These are phyloP conservation scores for Diplodia intermedia DNA, from an alignment of 2,329 filamentous ascomycete genomes.

Conservation along the genomic window DNA sequence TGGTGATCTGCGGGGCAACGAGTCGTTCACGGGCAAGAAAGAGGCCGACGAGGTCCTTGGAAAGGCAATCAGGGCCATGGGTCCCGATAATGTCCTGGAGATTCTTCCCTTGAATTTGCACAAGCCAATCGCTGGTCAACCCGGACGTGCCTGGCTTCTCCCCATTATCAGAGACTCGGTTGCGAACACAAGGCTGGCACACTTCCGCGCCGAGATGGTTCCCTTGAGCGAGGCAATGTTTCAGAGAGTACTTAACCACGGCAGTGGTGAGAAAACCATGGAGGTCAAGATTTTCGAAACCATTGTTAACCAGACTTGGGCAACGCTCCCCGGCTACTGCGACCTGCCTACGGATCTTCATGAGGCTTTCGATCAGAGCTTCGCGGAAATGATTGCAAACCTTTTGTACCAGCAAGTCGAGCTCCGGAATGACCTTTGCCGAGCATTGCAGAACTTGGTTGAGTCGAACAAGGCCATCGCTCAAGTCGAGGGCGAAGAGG, in stretches of 20 bases:
- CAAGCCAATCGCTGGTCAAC: slow-evolving; percentile 76
- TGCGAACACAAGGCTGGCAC: slow-evolving; percentile 82
- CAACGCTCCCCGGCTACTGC: slow-evolving; percentile 90
- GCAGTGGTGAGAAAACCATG: slow-evolving; percentile 84
- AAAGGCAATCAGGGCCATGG: slow-evolving; percentile 87
- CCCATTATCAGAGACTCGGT: slow-evolving; percentile 89
- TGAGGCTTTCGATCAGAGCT: slow-evolving; percentile 77
- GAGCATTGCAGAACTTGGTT: slow-evolving; percentile 82
- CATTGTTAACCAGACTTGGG: slow-evolving; percentile 94
- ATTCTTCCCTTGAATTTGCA: slow-evolving; percentile 86
- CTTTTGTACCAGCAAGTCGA: slow-evolving; percentile 92
- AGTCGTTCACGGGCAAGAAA: slow-evolving; percentile 91
- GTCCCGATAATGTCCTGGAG: slow-evolving; percentile 80
- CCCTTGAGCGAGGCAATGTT: slow-evolving; percentile 90
- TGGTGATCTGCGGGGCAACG: slow-evolving; percentile 85
- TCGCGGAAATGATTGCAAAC: slow-evolving; percentile 90
- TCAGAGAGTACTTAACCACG: slow-evolving; percentile 84
- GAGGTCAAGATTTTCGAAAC: slow-evolving; percentile 98
- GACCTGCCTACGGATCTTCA: slow-evolving; percentile 79
- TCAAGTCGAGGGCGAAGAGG: slow-evolving; percentile 70
- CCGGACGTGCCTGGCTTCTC: slow-evolving; percentile 92
- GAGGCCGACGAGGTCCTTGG: slow-evolving; percentile 91
- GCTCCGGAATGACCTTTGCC: slow-evolving; percentile 85
- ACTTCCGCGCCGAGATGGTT: slow-evolving; percentile 86
- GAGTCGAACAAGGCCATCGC: slow-evolving; percentile 89